Percentiles rank a stretch among this genome's conserved stretches.
These are phyloP conservation scores for Amanita inopinata DNA, from an alignment of 768 basidiomycete genomes.

Conservation along the genomic window DNA sequence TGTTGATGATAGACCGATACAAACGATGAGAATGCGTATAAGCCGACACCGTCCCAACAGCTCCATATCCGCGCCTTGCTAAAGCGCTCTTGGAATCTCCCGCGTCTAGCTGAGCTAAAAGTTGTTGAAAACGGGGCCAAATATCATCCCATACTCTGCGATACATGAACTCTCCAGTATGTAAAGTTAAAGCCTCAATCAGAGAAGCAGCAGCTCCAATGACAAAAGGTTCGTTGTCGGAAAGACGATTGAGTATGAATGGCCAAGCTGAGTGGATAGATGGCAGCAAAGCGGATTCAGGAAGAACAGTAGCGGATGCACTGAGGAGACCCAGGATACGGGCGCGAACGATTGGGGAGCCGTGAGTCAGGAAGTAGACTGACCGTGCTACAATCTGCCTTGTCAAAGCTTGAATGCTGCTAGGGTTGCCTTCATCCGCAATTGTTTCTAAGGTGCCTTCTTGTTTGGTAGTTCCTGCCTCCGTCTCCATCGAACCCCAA, in stretches of 20 bases:
- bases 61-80: conserved; percentile 38
- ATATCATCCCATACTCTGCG: conserved; percentile 83
- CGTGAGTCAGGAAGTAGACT: conserved; percentile 84
- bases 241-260: conserved; percentile 79
- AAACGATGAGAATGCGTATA: conserved; percentile 78
- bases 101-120: conserved; percentile 52
- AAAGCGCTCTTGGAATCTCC: conserved; percentile 63
- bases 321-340: conserved; percentile 70
- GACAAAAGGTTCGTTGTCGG: conserved; percentile 68
- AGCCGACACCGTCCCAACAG: conserved; percentile 55
- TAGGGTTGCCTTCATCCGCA: conserved; percentile 42
- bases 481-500: conserved; percentile 35
- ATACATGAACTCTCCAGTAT: conserved; percentile 82
- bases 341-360: conserved; percentile 77
- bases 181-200: conserved; percentile 57
- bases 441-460: conserved; percentile 20
- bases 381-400: conserved; percentile 83
- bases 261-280: conserved; percentile 89
- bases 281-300: conserved; percentile 69
- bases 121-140: conserved; percentile 72
- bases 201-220: conserved; percentile 66
- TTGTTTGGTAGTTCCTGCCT: conserved; percentile 9
- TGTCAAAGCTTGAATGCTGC: conserved; percentile 65
- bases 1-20: conserved; percentile 65
- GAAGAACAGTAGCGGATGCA: conserved; percentile 63